Base-by-base conservation (phyloP, 1,284 basidiomycete species). In the Puccinia sorghi region DNA sequence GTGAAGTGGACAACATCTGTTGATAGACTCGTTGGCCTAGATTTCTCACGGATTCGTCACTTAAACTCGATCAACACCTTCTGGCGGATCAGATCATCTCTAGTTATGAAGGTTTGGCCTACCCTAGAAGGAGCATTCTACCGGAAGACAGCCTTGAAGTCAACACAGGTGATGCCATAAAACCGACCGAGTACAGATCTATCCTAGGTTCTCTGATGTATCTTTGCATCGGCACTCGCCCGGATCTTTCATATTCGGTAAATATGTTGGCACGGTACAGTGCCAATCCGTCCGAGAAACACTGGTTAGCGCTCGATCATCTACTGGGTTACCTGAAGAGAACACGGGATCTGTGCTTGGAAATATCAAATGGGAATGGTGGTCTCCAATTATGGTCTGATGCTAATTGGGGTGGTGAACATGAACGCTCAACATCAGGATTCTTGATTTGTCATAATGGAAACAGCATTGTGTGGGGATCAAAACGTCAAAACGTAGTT, bases 371-470 rank as follows among this genome's bases (percentile, higher is more conserved):
- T 7, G 32, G 32, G 3, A 22, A 46, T 15, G 32, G 22, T 8
- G 39, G 11, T 9, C 50, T 72, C 5, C 20, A 56, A 20, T 9
- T 59, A 2, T 74, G 54, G 50, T 39, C 13, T 5, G 57, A 74
- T 39, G 59, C 57, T 3, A 74, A 50, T 22, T 64, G 72, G 72
- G 72, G 72, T 25, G 72, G 72, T 0, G 57, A 74, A 50, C 59
- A 74, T 41, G 22, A 63, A 25, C 2, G 72, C 11, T 46, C 43
- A 17, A 61, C 56, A 0, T 61, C 37, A 1, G 71, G 71, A 2
- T 22, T 46, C 37, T 2, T 73, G 32, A 57, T 73, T 15, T 61
- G 61, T 11, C 43, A 27, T 12, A 59, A 59, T 22, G 71, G 56
- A 0, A 73, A 59, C 17, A 20, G 2, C 7, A 61, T 73, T n/a